These are phyloP conservation scores for Leucoagaricus sp. DNA, from an alignment of 1,284 basidiomycete species.

Conservation along the genomic window DNA sequence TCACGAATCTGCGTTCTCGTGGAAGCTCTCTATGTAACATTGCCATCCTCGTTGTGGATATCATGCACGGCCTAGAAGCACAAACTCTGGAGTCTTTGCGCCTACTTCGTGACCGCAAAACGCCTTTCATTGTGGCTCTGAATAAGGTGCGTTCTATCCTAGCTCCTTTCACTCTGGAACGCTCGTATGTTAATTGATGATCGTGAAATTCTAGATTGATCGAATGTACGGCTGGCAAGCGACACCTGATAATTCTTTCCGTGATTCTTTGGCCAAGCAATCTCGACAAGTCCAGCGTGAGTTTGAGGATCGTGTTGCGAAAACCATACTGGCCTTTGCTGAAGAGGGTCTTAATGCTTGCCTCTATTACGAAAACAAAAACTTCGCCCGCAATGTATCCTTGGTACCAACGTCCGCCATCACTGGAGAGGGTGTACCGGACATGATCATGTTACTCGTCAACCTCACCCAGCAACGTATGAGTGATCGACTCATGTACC, in stretches of 20 bases:
- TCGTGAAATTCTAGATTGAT: slow-evolving; percentile 72
- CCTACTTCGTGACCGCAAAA: slow-evolving; percentile 91
- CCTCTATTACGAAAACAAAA: slow-evolving; percentile 98
- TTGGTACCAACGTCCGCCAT: slow-evolving; percentile 97
- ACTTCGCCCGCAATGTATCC: slow-evolving; percentile 91
- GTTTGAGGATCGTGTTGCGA: slow-evolving; percentile 88
- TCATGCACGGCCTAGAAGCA: slow-evolving; percentile 97
- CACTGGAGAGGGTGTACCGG: slow-evolving; percentile 99
- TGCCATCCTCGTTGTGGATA: slow-evolving; percentile 98
- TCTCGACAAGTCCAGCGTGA: slow-evolving; percentile 82
- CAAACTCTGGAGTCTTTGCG: slow-evolving; percentile 98
- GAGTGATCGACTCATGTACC: slow-evolving; percentile 97
- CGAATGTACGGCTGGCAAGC: slow-evolving; percentile 96
- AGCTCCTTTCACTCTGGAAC: slow-evolving; percentile 4
- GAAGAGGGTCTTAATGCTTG: slow-evolving; percentile 97
- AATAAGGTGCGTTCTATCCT: slow-evolving; percentile 73
- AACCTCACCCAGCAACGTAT: slow-evolving; percentile 98
- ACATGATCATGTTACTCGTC: slow-evolving; percentile 98
- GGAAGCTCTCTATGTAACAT: slow-evolving; percentile 99
- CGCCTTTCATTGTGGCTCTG: slow-evolving; percentile 98
- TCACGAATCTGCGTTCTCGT: slow-evolving; percentile 95
- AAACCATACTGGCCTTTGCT: slow-evolving; percentile 91
- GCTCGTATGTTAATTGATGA: slow-evolving; percentile 13
- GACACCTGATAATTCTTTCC: slow-evolving; percentile 91
- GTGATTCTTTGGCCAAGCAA: slow-evolving; percentile 90